phyloP scores from a whole-genome alignment of 1,284 basidiomycete species.

The Mrakiaceae sp. region DNA sequence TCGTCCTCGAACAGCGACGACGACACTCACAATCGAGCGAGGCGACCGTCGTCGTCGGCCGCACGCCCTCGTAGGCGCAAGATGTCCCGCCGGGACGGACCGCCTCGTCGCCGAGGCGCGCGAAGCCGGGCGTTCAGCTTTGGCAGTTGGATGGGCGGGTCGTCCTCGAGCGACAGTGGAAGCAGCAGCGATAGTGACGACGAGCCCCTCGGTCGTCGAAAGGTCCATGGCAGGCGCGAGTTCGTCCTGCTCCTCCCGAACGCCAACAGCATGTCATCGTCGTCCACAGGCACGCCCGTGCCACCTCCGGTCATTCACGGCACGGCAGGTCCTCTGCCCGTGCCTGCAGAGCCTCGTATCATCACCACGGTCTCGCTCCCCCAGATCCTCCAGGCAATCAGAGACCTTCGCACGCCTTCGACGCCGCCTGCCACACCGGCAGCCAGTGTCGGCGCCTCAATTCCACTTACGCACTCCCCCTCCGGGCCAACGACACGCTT shows the following conservation, averaged over 20 bases:
- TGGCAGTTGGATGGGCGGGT: neutral
- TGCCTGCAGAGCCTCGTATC: conserved; percentile 25
- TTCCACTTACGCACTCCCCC: conserved; percentile 16
- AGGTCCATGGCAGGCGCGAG: conserved; percentile 8
- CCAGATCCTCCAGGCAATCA: conserved; percentile 47
- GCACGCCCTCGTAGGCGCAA: neutral
- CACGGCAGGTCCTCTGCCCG: neutral
- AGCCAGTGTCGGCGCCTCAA: conserved; percentile 18
- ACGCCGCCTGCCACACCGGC: conserved; percentile 22
- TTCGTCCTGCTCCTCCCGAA: conserved; percentile 13
- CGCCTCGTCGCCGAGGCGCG: neutral
- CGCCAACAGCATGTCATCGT: neutral
- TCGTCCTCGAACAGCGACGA: neutral
- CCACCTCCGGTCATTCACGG: neutral
- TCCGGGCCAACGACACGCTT: conserved; percentile 14
- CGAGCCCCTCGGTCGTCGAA: conserved; percentile 14
- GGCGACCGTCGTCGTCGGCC: neutral
- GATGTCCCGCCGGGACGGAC: neutral
- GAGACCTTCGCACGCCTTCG: conserved; percentile 38
- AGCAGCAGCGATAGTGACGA: conserved; percentile 8
- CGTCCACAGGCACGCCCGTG: neutral
- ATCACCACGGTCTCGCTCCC: conserved; percentile 50
- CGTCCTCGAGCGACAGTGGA: neutral
- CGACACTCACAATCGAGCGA: no score
- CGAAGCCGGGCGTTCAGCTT: conserved; percentile 1